Conservation (phyloP, 2,329 filamentous ascomycete genomes). For the Aspergillus pseudoviridinutans region DNA sequence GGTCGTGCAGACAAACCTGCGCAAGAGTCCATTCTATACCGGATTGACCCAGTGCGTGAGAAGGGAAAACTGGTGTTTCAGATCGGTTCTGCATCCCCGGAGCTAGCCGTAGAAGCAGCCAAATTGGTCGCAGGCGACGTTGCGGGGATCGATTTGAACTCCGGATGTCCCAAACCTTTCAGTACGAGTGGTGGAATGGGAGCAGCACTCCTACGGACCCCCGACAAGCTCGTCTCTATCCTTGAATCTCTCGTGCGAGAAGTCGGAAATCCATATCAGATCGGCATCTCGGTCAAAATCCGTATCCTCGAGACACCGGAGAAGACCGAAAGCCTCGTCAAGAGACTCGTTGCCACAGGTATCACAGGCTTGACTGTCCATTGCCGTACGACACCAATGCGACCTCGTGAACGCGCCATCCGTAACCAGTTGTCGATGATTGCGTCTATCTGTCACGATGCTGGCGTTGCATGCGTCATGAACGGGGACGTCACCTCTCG, state of each 20-base stretch:
- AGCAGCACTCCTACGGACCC: slow-evolving; percentile 79
- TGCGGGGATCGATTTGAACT: slow-evolving; percentile 92
- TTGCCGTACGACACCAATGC: slow-evolving; percentile 94
- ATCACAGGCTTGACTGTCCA: slow-evolving; percentile 92
- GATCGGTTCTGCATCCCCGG: slow-evolving; percentile 80
- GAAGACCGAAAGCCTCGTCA: slow-evolving; percentile 72
- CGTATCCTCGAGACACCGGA: slow-evolving; percentile 74
- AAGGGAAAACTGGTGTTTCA: slow-evolving; percentile 78
- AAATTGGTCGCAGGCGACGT: slow-evolving; percentile 82
- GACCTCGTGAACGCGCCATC: slow-evolving; percentile 82
- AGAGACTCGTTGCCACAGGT: slow-evolving; percentile 74
- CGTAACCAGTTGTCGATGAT: slow-evolving; percentile 83
- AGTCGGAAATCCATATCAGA: slow-evolving; percentile 71
- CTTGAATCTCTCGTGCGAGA: slow-evolving; percentile 75
- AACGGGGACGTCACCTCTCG: slow-evolving; percentile 84
- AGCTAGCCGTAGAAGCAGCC: slow-evolving; percentile 77
- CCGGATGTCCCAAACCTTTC: slow-evolving; percentile 97
- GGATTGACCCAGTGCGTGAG: slow-evolving; percentile 75
- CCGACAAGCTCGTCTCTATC: slow-evolving; percentile 79
- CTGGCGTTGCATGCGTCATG: slow-evolving; percentile 88
- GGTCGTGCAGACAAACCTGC: slow-evolving; percentile 32
- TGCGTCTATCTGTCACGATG: slow-evolving; percentile 70
- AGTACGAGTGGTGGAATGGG: slow-evolving; percentile 94
- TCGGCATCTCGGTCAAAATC: slow-evolving; percentile 97
- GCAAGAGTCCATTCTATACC: slow-evolving; percentile 72